Conservation (phyloP, 768 basidiomycete species). For the Pholiota conissans region DNA sequence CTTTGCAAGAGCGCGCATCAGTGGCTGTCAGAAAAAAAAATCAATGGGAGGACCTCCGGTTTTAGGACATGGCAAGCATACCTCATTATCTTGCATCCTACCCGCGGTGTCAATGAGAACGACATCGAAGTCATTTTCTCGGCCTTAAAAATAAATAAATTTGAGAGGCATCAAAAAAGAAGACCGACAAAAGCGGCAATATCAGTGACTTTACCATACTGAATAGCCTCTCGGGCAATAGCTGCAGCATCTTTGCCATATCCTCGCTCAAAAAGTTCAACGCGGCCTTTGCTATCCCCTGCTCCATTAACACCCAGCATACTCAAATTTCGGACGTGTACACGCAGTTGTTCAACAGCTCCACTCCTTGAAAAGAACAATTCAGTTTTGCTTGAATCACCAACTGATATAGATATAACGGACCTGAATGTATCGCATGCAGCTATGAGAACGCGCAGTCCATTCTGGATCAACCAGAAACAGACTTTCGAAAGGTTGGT, state of each 20-base stretch:
- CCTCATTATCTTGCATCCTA: conserved; percentile 99
- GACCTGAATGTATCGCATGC: conserved; percentile 98
- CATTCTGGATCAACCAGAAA: conserved; percentile 98
- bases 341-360: conserved; percentile 95
- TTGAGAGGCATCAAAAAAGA: neutral
- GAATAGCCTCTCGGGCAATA: conserved; percentile 94
- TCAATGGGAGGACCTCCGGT: too few species aligned
- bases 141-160: conserved; percentile 46
- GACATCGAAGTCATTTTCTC: conserved; percentile 91
- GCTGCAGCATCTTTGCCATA: conserved; percentile 99
- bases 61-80: conserved; percentile 31
- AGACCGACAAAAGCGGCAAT: conserved; percentile 17
- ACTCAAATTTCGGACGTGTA: conserved; percentile 93
- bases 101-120: conserved; percentile 98
- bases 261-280: conserved; percentile 94
- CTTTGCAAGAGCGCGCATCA: conserved; percentile 99
- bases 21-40: conserved; percentile 49
- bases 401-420: conserved; percentile 6
- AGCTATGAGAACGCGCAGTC: conserved; percentile 89
- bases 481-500: conserved; percentile 98
- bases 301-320: conserved; percentile 76
- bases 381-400: neutral
- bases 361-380: conserved; percentile 61
- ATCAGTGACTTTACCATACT: conserved; percentile 58
- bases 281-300: conserved; percentile 66